Evolutionary conservation across 163 green algal species (phyloP).

Genomic region (Scenedesmus sp.): DNA sequence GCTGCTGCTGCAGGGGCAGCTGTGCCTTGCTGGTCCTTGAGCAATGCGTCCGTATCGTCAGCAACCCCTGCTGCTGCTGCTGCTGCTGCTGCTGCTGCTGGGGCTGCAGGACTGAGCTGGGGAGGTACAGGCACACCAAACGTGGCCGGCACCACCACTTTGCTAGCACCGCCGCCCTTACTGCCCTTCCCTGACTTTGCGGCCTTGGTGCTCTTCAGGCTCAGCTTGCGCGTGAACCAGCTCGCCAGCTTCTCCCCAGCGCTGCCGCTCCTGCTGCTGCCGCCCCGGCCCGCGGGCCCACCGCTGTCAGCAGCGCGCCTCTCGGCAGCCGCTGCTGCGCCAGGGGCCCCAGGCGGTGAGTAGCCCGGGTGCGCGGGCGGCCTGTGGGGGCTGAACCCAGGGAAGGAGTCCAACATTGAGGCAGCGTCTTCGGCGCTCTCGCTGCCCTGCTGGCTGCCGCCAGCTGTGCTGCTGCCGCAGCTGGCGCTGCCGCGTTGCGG

Average conservation of each 20-base stretch:
- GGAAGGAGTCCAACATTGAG: not conserved
- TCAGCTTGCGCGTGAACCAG: slow-evolving; percentile 30
- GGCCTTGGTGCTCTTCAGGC: not conserved
- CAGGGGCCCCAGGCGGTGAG: not conserved
- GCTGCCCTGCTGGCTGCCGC: not conserved
- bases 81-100: not conserved
- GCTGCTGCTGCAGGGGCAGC: not conserved
- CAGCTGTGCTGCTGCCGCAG: slow-evolving; percentile 1
- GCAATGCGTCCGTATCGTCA: not conserved
- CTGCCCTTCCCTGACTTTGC: not conserved
- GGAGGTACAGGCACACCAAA: slow-evolving; percentile 26
- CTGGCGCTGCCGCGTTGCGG: not conserved
- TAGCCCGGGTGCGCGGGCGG: not conserved
- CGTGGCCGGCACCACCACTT: slow-evolving; percentile 22
- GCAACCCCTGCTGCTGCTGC: not conserved
- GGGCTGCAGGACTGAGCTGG: not conserved
- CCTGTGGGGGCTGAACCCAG: slow-evolving; percentile 50
- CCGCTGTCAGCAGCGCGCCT: not conserved
- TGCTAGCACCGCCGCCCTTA: not conserved
- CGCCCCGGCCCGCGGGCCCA: not conserved
- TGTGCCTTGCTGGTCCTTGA: not conserved
- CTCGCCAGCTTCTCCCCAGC: slow-evolving; percentile 7
- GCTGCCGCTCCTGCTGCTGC: slow-evolving; percentile 20
- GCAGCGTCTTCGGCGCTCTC: not conserved
- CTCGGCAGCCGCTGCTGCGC: not conserved